Base-by-base conservation (phyloP, 2,329 filamentous ascomycete species). In the Elsinoe batatas region DNA sequence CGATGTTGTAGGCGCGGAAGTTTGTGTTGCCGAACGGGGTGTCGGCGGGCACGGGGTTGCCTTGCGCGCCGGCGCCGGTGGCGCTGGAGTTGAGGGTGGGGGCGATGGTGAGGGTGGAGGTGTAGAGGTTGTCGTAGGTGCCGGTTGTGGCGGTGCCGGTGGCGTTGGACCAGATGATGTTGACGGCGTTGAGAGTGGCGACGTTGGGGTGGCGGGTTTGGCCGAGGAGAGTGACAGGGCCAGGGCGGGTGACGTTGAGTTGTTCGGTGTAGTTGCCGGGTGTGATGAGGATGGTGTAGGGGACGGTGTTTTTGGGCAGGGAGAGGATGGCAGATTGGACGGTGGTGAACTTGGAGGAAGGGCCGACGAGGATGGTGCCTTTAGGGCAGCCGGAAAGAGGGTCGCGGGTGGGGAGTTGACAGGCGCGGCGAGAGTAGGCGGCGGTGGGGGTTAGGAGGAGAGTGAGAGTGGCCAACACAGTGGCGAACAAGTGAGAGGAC, bases 1-100 rank as follows among this genome's bases (percentile, higher is more conserved):
- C 78, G 37, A 87, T 70, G 62, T 86, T 86, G 66, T 87, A 86
- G 0, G 76, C 80, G 7, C 82, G 73, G 65, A 87, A 86, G 64
- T 85, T 76, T 0, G 61, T 65, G 63, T 78, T 83, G 2, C 83
- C 83, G 58, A 85, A 84, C 0, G 82, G 81, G 0, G 83, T 86
- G 46, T 72, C 76, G 0, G 67, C 72, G 0, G 82, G 79, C 0
- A 87, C 81, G 0, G 79, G 68, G 61, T 77, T 82, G 0, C 83
- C 83, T 0, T 79, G 82, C 0, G 83, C 75, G 0, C 83, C 83
- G 3, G 75, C 71, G 3, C 83, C 83, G 0, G 82, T 85, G 18
- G 82, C 68, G 10, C 78, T 81, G 7, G 82, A 75, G 60, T 86
- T 79, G 46, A 84, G 73, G 0, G 76, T 85, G 0, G 83, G 83